Evolutionary conservation across 2,329 filamentous ascomycete genomes (phyloP).

Genomic region (Penicillium concentricum): DNA sequence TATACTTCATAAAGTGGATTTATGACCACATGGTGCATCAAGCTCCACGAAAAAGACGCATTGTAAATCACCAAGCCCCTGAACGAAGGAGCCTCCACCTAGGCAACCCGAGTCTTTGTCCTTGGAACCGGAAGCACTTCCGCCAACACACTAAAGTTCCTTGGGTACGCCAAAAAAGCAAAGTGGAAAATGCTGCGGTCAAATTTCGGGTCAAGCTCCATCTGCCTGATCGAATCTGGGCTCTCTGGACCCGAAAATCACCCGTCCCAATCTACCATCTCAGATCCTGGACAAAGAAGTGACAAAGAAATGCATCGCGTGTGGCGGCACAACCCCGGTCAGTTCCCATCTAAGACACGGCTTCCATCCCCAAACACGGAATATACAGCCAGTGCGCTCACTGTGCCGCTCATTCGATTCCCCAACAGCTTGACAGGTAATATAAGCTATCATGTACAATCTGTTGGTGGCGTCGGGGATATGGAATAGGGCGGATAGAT

Average conservation of each 20-base stretch:
- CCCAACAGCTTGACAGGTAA: slow-evolving; percentile 1
- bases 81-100: slow-evolving; percentile 8
- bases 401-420: not conserved
- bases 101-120: slow-evolving; percentile 15
- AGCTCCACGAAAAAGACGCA: slow-evolving; percentile 9
- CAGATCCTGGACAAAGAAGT: slow-evolving; percentile 3
- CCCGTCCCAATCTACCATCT: slow-evolving; percentile 4
- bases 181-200: not conserved
- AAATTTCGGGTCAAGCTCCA: slow-evolving; percentile 3
- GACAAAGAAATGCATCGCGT: slow-evolving; percentile 5
- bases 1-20: slow-evolving; percentile 4
- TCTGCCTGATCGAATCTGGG: not conserved
- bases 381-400: slow-evolving; percentile 1
- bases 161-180: not conserved
- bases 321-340: slow-evolving; percentile 9
- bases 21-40: slow-evolving; percentile 13
- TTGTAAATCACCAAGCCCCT: slow-evolving; percentile 7
- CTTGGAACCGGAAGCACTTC: slow-evolving; percentile 12
- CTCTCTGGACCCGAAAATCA: not conserved
- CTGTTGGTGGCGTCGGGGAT: slow-evolving; percentile 11
- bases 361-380: slow-evolving; percentile 1
- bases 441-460: slow-evolving; percentile 1
- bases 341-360: not conserved
- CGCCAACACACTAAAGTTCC: not conserved
- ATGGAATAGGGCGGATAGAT: slow-evolving; percentile 11